A percentile compares a stretch with the other conserved stretches of the same genome.
Conservation (phyloP, 768 basidiomycete species). For the Lyophyllum shimeji region DNA sequence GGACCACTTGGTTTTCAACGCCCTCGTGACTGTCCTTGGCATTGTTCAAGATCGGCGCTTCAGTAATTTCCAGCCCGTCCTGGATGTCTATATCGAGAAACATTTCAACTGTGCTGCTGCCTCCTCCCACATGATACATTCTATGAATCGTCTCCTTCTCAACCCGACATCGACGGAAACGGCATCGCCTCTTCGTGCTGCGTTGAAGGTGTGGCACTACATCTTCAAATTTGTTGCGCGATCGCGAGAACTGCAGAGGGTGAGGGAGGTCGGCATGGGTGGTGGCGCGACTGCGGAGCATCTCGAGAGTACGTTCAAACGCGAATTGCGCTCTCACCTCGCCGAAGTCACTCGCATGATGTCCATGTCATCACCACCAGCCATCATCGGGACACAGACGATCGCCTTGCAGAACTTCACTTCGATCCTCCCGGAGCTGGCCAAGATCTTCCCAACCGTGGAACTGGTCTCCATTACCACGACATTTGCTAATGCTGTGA, state of each 20-base stretch:
- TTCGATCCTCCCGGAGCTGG: slow-evolving; percentile 84
- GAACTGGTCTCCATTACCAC: slow-evolving; percentile 89
- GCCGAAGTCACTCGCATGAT: slow-evolving; percentile 86
- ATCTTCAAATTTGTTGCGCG: slow-evolving; percentile 93
- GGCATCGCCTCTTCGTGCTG: slow-evolving; percentile 79
- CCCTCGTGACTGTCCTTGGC: slow-evolving; percentile 86
- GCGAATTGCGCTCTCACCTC: slow-evolving; percentile 77
- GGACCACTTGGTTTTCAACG: slow-evolving; percentile 86
- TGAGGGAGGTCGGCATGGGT: slow-evolving; percentile 75
- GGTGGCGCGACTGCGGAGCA: slow-evolving; percentile 84
- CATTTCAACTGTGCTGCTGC: slow-evolving; percentile 84
- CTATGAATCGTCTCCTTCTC: slow-evolving; percentile 80
- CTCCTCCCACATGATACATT: slow-evolving; percentile 80
- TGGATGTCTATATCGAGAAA: slow-evolving; percentile 90
- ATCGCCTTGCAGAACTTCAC: slow-evolving; percentile 93
- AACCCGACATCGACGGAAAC: slow-evolving; percentile 72
- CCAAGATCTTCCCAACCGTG: slow-evolving; percentile 74
- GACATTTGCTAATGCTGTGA: slow-evolving; percentile 83
- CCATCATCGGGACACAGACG: slow-evolving; percentile 96
- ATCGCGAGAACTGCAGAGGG: slow-evolving; percentile 86
- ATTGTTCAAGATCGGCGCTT: slow-evolving; percentile 94
- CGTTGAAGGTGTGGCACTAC: slow-evolving; percentile 96
- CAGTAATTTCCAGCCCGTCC: slow-evolving; percentile 90
- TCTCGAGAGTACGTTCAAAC: slow-evolving; percentile 81
- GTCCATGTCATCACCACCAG: slow-evolving; percentile 70